phyloP scores from a whole-genome alignment of 2,329 filamentous ascomycete species.

The Cadophora sp. region DNA sequence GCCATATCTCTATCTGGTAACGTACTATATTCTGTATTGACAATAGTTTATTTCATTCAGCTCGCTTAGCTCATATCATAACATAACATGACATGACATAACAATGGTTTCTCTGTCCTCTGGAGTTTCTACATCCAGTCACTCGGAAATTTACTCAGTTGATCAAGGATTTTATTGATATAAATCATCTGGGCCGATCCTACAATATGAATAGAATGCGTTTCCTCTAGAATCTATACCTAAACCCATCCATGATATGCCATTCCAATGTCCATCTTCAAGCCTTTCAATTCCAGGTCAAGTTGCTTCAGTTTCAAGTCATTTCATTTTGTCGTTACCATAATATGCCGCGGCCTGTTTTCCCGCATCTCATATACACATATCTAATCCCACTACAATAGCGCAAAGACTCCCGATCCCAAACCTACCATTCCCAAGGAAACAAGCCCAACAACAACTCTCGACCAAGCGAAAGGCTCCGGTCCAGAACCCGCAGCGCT shows the following conservation, averaged over 20 bases:
- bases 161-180: no score
- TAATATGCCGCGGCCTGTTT: not conserved
- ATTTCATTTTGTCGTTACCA: constrained; percentile 7
- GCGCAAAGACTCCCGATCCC: constrained; percentile 38
- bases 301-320: not conserved
- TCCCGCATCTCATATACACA: not conserved
- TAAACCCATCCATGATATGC: not conserved
- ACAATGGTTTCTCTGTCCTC: no score
- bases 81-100: no score
- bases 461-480: constrained; percentile 40
- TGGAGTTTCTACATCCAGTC: no score
- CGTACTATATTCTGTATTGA: no score
- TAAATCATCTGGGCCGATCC: not conserved
- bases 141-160: no score
- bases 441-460: constrained; percentile 33
- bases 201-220: not conserved
- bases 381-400: constrained; percentile 27
- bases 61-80: no score
- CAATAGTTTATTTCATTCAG: no score
- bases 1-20: no score
- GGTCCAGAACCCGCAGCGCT: constrained; percentile 34
- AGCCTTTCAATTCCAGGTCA: not conserved
- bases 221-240: not conserved
- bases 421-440: constrained; percentile 36
- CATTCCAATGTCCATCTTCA: not conserved